Base-by-base conservation (phyloP, 2,329 filamentous ascomycete species). In the Exophiala xenobiotica region DNA sequence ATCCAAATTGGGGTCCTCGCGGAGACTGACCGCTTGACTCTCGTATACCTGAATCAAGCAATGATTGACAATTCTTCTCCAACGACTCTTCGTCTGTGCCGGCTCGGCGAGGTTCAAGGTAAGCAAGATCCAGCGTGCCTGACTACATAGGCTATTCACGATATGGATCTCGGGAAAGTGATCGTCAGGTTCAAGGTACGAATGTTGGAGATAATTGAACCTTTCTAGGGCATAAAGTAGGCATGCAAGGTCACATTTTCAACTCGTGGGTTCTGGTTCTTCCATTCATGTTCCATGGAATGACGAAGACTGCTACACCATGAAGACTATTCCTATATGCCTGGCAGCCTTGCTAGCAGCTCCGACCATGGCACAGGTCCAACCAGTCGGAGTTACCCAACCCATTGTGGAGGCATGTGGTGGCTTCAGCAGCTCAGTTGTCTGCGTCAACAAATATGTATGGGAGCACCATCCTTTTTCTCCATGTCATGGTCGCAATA, bases 371-470 rank as follows among this genome's bases (percentile, higher is more conserved):
- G 61, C 62, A 7, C 66, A 67, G 46, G 57, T 54, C 20, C 44
- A 56, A 22, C 58, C 58, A 4, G 26, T 55, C 1, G 65, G 67
- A 16, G 57, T 63, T 18, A 61, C 58, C 12, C 44, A 44, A 18
- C 66, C 67, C 4, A 53, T 69, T 20, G 64, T 63, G 11, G 57
- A 66, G 48, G 27, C 53, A 3, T 68, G 27, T 11, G 27, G 67
- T 52, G 62, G 60, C 19, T 56, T 57, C 18, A 65, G 63, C 33
- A 53, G 44, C 20, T 61, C 62, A 24, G 61, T 71, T n/a, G 64
- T 69, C 35, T 73, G 69, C 51, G 57, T 73, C 37, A 67, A 71
- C 37, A 64, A 63, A 51, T 72, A 72, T 63, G 70, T 65, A 54
- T 55, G 64, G 46, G 8, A 5, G 23, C 6, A 20, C 22, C 23